A percentile compares a stretch with the other conserved stretches of the same genome.
phyloP scores from a whole-genome alignment of 495 filamentous ascomycete genomes.

The Xanthoparmelia taractica region DNA sequence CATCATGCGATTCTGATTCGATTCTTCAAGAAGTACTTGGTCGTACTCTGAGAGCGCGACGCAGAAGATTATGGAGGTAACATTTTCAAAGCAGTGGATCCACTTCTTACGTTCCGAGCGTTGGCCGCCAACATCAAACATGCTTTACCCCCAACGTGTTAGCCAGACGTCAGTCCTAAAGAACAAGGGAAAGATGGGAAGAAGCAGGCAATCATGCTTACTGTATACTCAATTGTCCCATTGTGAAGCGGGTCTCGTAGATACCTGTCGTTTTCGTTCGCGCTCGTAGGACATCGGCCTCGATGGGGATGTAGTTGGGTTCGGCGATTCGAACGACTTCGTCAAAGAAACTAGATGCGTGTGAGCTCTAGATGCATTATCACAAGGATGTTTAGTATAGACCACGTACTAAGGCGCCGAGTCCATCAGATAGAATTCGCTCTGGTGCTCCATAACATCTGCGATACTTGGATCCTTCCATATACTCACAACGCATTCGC shows the following conservation, averaged over 20 bases:
- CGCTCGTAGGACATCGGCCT: constrained; percentile 88
- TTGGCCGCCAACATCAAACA: constrained; percentile 98
- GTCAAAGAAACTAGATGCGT: constrained; percentile 73
- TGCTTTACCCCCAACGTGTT: constrained; percentile 46
- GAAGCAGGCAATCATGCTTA: constrained; percentile 45
- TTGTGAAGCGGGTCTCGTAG: constrained; percentile 94
- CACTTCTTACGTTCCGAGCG: constrained; percentile 97
- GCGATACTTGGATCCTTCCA: constrained; percentile 87
- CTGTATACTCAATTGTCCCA: constrained; percentile 99
- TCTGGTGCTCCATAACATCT: constrained; percentile 81
- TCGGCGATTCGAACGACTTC: constrained; percentile 81
- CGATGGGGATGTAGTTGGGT: constrained; percentile 78
- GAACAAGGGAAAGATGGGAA: background rate
- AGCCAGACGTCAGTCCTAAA: constrained; percentile 13
- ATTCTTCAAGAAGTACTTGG: constrained; percentile 92
- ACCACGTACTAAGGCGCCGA: constrained; percentile 88
- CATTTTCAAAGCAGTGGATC: constrained; percentile 99
- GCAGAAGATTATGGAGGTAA: constrained; percentile 99
- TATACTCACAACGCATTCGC: constrained; percentile 71
- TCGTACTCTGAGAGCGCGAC: constrained; percentile 98
- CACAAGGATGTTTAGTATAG: background rate
- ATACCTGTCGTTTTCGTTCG: constrained; percentile 99
- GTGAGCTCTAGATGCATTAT: constrained; percentile 1
- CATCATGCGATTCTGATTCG: constrained; percentile 99
- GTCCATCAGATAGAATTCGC: constrained; percentile 99